phyloP scores from a whole-genome alignment of 2,329 filamentous ascomycete genomes.

The Aspergillus tanneri region DNA sequence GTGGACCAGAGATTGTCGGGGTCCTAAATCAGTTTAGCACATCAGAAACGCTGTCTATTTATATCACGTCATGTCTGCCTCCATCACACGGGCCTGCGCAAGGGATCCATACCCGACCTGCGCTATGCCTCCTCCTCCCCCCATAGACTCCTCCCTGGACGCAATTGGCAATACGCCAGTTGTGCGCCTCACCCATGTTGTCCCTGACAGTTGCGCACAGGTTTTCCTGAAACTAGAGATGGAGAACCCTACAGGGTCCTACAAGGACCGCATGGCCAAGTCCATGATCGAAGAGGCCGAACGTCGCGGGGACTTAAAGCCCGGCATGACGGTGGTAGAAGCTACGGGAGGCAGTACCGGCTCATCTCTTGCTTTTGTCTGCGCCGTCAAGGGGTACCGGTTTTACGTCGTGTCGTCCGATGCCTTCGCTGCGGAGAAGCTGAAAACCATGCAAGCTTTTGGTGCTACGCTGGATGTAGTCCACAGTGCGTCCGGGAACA shows the following conservation, averaged over 20 bases:
- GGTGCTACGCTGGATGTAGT: slow-evolving; percentile 16
- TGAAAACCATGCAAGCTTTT: slow-evolving; percentile 12
- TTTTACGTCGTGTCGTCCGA: slow-evolving; percentile 15
- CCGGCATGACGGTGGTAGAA: slow-evolving; percentile 88
- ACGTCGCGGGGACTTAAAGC: slow-evolving; percentile 79
- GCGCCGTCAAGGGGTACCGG: slow-evolving; percentile 14
- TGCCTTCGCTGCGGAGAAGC: slow-evolving; percentile 13
- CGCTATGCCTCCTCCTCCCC: too few relatives aligned
- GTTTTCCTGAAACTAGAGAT: slow-evolving; percentile 82
- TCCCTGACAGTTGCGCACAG: slow-evolving; percentile 78
- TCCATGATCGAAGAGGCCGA: slow-evolving; percentile 93
- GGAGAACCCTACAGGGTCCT: slow-evolving; percentile 81
- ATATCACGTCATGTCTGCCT: too few relatives aligned
- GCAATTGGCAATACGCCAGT: slow-evolving; percentile 80
- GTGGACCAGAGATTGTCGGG: too few relatives aligned
- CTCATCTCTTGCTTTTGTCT: slow-evolving; percentile 16
- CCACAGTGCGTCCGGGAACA: slow-evolving; percentile 9
- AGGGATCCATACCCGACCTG: too few relatives aligned
- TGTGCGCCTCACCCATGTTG: slow-evolving; percentile 74
- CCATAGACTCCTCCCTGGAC: too few relatives aligned
- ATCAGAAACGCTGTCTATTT: too few relatives aligned
- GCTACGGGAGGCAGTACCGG: slow-evolving; percentile 84
- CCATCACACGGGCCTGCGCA: too few relatives aligned
- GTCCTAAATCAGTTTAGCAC: too few relatives aligned
- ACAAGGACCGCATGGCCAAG: slow-evolving; percentile 85